phyloP scores from a whole-genome alignment of 352 stramenopile genomes.

The Pythium brassicae region DNA sequence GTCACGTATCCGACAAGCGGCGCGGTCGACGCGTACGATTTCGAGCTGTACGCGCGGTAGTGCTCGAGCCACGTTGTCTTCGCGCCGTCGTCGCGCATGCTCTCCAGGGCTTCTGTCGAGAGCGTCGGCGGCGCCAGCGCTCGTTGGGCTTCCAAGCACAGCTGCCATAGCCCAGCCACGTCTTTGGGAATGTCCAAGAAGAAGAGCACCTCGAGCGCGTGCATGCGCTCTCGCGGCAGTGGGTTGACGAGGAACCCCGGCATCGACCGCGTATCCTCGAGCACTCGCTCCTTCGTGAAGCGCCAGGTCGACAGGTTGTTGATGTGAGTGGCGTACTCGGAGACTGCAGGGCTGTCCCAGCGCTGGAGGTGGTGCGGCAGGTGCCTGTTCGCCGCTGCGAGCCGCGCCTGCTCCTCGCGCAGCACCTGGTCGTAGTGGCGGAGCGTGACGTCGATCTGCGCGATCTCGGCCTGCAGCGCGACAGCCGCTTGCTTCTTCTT shows the following conservation, averaged over 20 bases:
- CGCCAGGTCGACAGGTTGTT: neutral
- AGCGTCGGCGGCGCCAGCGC: slow-evolving; percentile 15
- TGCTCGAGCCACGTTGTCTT: slow-evolving; percentile 20
- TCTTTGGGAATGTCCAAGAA: slow-evolving; percentile 33
- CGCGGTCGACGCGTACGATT: neutral
- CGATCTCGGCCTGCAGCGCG: neutral
- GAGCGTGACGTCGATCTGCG: neutral
- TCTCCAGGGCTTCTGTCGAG: neutral
- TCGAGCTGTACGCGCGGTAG: slow-evolving; percentile 9
- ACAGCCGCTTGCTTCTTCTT: neutral
- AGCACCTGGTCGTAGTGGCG: neutral
- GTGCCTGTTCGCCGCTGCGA: slow-evolving; percentile 2
- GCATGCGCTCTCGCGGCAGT: slow-evolving; percentile 17
- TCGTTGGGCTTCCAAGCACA: slow-evolving; percentile 36
- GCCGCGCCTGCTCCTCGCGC: slow-evolving; percentile 1
- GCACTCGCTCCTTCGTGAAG: slow-evolving; percentile 2
- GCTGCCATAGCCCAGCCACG: slow-evolving; percentile 27
- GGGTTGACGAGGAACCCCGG: slow-evolving; percentile 26
- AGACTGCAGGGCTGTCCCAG: neutral
- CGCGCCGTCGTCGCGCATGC: neutral
- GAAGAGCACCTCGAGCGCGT: slow-evolving; percentile 36
- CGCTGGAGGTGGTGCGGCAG: neutral
- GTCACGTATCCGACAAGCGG: neutral
- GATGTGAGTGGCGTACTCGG: neutral
- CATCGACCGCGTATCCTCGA: slow-evolving; percentile 14